phyloP scores from a whole-genome alignment of 2,329 filamentous ascomycete species.

The Fusarium stilboides region DNA sequence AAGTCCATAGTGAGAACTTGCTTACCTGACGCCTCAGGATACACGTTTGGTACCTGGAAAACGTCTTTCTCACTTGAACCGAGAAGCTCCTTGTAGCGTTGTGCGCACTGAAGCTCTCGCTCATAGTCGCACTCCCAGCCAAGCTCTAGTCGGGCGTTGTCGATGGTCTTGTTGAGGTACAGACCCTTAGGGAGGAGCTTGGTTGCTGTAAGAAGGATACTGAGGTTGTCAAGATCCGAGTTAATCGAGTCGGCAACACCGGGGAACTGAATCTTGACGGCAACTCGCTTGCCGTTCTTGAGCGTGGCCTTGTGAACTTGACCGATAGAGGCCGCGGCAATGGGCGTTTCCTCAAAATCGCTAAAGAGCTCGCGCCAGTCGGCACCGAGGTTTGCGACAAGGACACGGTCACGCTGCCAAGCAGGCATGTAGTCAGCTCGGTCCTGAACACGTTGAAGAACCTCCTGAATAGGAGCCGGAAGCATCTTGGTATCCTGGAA shows the following conservation, averaged over 20 bases:
- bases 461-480: slow-evolving; percentile 86
- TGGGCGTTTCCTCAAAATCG: slow-evolving; percentile 90
- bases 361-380: slow-evolving; percentile 89
- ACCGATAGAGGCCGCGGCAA: slow-evolving; percentile 96
- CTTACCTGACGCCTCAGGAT: slow-evolving; percentile 83
- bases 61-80: slow-evolving; percentile 70
- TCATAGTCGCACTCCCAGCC: slow-evolving; percentile 98
- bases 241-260: slow-evolving; percentile 97
- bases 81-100: slow-evolving; percentile 83
- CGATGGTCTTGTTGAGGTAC: slow-evolving; percentile 97
- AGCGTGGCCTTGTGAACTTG: slow-evolving; percentile 92
- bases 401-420: slow-evolving; percentile 89
- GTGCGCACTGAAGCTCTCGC: slow-evolving; percentile 86
- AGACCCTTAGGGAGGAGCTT: slow-evolving; percentile 91
- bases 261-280: slow-evolving; percentile 97
- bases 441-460: slow-evolving; percentile 95
- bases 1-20: slow-evolving; percentile 95
- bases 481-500: slow-evolving; percentile 98
- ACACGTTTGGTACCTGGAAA: slow-evolving; percentile 85
- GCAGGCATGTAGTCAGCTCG: slow-evolving; percentile 98
- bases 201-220: slow-evolving; percentile 90
- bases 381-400: slow-evolving; percentile 81
- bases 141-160: slow-evolving; percentile 91
- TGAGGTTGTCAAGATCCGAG: slow-evolving; percentile 94
- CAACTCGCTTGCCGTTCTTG: slow-evolving; percentile 81